Percentiles rank a stretch among this genome's conserved stretches.
Conservation (phyloP, 2,329 filamentous ascomycete species). For the Talaromyces sp. region DNA sequence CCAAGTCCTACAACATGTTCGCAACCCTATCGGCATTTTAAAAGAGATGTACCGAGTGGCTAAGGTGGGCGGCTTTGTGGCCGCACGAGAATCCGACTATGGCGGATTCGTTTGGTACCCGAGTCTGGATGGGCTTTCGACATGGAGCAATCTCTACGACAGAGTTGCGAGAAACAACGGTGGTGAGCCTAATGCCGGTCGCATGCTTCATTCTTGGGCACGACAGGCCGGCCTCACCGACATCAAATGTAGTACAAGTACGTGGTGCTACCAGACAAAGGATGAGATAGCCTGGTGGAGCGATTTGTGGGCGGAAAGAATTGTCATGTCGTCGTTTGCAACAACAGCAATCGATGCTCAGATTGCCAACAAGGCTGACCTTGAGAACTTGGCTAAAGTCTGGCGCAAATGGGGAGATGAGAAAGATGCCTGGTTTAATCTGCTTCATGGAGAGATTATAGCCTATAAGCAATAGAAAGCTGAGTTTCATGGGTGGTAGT, state of each 20-base stretch:
- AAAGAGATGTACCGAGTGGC: slow-evolving; percentile 55
- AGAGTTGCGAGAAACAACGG: slow-evolving; percentile 21
- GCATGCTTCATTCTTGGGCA: slow-evolving; percentile 26
- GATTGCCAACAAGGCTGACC: slow-evolving; percentile 10
- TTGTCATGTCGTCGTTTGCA: slow-evolving; percentile 9
- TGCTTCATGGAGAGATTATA: slow-evolving; percentile 16
- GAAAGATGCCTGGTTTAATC: slow-evolving; percentile 16
- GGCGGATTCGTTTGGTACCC: slow-evolving; percentile 35
- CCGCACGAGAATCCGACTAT: slow-evolving; percentile 40
- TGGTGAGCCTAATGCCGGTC: slow-evolving; percentile 23
- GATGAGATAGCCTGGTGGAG: slow-evolving; percentile 19
- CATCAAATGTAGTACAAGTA: slow-evolving; percentile 21
- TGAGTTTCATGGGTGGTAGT: too few relatives aligned
- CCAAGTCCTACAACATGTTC: slow-evolving; percentile 58
- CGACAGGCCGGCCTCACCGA: slow-evolving; percentile 26
- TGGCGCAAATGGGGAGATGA: slow-evolving; percentile 16
- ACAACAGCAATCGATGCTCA: slow-evolving; percentile 14
- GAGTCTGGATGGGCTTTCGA: slow-evolving; percentile 24
- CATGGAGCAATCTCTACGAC: slow-evolving; percentile 25
- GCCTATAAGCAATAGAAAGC: slow-evolving; percentile 10
- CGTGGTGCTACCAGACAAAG: slow-evolving; percentile 18
- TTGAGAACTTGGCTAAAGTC: slow-evolving; percentile 2
- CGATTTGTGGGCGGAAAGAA: slow-evolving; percentile 14
- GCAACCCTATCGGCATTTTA: slow-evolving; percentile 50
- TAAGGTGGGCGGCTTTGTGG: slow-evolving; percentile 54